These are phyloP conservation scores for Penicillium sp. DNA, from an alignment of 2,329 filamentous ascomycete genomes.

Conservation along the genomic window DNA sequence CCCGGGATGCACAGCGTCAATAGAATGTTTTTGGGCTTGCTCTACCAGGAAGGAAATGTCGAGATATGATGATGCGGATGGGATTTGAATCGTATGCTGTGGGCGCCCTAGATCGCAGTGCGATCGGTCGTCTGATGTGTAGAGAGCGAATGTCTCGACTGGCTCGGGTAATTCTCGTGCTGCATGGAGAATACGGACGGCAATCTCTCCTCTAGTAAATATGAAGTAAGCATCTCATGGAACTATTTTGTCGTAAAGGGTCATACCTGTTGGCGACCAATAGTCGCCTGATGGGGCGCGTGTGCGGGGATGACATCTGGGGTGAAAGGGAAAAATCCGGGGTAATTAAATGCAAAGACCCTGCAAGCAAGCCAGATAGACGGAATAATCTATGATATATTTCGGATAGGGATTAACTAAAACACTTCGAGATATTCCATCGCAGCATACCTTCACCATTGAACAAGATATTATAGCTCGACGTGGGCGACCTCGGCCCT, in stretches of 20 bases:
- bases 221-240: neutral
- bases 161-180: conserved; percentile 53
- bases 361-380: neutral
- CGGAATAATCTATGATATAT: neutral
- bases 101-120: conserved; percentile 52
- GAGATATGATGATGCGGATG: conserved; percentile 54
- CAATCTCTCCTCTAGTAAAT: conserved; percentile 59
- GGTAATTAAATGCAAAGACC: neutral
- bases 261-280: conserved; percentile 54
- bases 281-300: conserved; percentile 47
- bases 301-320: conserved; percentile 24
- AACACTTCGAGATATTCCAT: neutral
- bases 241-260: neutral
- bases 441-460: neutral
- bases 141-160: conserved; percentile 56
- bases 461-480: conserved; percentile 1
- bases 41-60: conserved; percentile 49
- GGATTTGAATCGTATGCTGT: conserved; percentile 50
- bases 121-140: conserved; percentile 54
- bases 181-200: conserved; percentile 58
- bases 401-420: neutral
- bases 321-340: conserved; percentile 7
- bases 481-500: conserved; percentile 10
- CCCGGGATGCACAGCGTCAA: conserved; percentile 58
- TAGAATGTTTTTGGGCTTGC: conserved; percentile 49